Evolutionary conservation across 2,329 filamentous ascomycete species (phyloP).

Genomic region (Fusarium globosum): DNA sequence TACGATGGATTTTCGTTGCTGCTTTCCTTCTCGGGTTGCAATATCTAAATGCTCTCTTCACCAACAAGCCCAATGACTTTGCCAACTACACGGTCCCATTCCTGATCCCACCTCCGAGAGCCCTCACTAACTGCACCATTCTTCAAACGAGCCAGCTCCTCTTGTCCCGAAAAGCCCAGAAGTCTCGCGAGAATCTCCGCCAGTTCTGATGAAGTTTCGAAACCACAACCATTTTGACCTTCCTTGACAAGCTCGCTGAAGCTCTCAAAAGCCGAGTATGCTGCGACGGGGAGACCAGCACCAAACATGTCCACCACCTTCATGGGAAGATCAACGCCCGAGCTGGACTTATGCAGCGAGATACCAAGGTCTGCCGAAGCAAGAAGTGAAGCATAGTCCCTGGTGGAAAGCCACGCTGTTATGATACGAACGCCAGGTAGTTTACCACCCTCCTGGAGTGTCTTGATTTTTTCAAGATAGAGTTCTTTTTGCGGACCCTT

Average conservation of each 20-base stretch:
- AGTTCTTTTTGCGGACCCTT: conserved; percentile 86
- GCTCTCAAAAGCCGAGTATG: conserved; percentile 86
- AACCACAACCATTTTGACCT: conserved; percentile 86
- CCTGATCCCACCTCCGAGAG: conserved; percentile 84
- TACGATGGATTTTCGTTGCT: not conserved
- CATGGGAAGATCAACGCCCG: conserved; percentile 96
- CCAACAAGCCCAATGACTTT: conserved; percentile 68
- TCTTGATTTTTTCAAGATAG: conserved; percentile 75
- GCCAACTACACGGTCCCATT: conserved; percentile 89
- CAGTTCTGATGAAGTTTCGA: conserved; percentile 77
- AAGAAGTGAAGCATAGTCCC: conserved; percentile 86
- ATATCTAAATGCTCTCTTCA: conserved; percentile 25
- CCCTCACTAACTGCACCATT: conserved; percentile 80
- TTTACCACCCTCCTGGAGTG: conserved; percentile 69
- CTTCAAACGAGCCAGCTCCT: conserved; percentile 70
- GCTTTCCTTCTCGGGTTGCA: not conserved
- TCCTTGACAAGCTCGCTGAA: conserved; percentile 93
- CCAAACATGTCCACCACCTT: conserved; percentile 99
- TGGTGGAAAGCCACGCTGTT: conserved; percentile 86
- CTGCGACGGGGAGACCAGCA: conserved; percentile 87
- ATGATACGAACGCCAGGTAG: conserved; percentile 77
- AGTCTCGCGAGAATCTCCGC: conserved; percentile 71
- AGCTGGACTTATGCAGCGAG: conserved; percentile 91
- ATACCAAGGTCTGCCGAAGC: conserved; percentile 89
- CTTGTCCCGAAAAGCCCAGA: conserved; percentile 63